Base-by-base conservation (phyloP, 2,329 filamentous ascomycete species). In the Botrytis aclada region DNA sequence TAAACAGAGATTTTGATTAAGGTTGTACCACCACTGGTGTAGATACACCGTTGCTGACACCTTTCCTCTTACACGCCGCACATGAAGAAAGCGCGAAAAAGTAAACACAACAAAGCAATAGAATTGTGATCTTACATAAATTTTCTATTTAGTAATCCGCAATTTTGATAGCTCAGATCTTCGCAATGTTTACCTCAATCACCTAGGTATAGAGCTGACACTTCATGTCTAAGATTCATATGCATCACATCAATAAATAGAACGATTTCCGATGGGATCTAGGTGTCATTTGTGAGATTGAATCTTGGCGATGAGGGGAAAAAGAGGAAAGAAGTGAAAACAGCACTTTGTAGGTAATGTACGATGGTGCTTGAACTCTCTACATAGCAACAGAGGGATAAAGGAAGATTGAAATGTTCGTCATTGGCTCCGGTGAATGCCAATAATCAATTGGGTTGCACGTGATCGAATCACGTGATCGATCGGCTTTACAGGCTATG, bases 161-260 rank as follows among this genome's bases (percentile, higher is more conserved):
- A 32, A 32, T 41, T 43, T 69, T 12, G 65, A 69, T 43, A 69
- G 65, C 34, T 69, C 47, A 58, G 47, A 69, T 69, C 54, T 29
- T 69, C n/a, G 47, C 10, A 22, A 32, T 41, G 34, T 22, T 47
- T 67, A 29, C 47, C 65, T 67, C 22, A 67, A 56, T 67, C 14
- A 34, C 45, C 29, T 39, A 10, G 45, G 39, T 56, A 29, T 12
- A n/a, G 61, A 66, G 63, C 63, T 54, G 45, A 66, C 51, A 54
- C 62, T 66, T 39, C 45, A 39, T 66, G 47, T 67, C 47, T 56
- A 56, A 56, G 65, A 56, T 32, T 32, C 41, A 29, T n/a, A 65
- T 56, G 47, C 64, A 67, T 56, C 64, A 41, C 41, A 39, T 56
- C 32, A 22, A 67, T 54, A 16, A n/a, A 67, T 51, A 67, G 16